phyloP scores from a whole-genome alignment of 176 grass and related monocot species.

The Triticum monococcum region DNA sequence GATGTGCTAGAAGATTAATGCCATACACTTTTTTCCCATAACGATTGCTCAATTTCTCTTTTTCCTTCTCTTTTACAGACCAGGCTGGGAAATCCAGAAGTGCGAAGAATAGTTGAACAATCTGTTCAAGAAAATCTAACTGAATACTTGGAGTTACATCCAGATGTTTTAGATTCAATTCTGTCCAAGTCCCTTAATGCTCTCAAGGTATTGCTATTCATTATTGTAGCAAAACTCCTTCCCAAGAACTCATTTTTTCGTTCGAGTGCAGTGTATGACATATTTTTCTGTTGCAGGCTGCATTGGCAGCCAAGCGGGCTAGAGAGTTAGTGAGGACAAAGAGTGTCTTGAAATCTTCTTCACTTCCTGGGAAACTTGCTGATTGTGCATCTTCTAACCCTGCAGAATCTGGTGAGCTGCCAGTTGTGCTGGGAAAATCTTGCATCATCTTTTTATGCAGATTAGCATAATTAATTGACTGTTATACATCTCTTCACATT shows the following conservation, averaged over 20 bases:
- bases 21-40: neutral
- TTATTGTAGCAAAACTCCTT: slow-evolving; percentile 11
- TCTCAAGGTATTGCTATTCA: slow-evolving; percentile 66
- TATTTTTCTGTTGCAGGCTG: slow-evolving; percentile 60
- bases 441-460: neutral
- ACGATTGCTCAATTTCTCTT: slow-evolving; percentile 2
- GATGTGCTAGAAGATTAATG: slow-evolving; percentile 13
- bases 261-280: slow-evolving; percentile 3
- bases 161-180: slow-evolving; percentile 79
- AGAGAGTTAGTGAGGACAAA: slow-evolving; percentile 94
- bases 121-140: slow-evolving; percentile 92
- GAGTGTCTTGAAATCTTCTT: slow-evolving; percentile 91
- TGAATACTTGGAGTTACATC: slow-evolving; percentile 92
- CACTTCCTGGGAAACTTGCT: slow-evolving; percentile 92
- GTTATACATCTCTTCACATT: neutral
- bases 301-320: slow-evolving; percentile 88
- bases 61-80: slow-evolving; percentile 53
- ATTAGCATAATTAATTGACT: slow-evolving; percentile 13
- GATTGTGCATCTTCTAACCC: slow-evolving; percentile 86
- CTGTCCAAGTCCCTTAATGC: slow-evolving; percentile 92
- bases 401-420: slow-evolving; percentile 76
- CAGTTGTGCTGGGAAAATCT: neutral
- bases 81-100: slow-evolving; percentile 97
- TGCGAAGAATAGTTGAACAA: slow-evolving; percentile 86
- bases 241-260: neutral